phyloP scores from a whole-genome alignment of 2,329 filamentous ascomycete species.

The Pseudogymnoascus sp. region DNA sequence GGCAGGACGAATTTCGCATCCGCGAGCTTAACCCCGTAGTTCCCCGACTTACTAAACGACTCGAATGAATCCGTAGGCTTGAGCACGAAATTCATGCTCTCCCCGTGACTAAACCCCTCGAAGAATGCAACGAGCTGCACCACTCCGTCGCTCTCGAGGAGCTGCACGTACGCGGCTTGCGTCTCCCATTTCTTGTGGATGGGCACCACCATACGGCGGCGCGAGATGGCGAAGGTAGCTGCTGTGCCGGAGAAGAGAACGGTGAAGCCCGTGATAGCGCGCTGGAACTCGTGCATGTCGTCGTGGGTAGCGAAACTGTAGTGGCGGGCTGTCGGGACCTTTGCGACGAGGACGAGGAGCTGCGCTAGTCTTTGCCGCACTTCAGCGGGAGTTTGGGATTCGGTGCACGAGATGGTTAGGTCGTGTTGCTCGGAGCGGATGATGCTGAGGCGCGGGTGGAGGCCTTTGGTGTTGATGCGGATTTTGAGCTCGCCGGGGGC shows the following conservation, averaged over 20 bases:
- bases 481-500: conserved; percentile 65
- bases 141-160: conserved; percentile 68
- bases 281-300: conserved; percentile 72
- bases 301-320: conserved; percentile 58
- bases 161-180: conserved; percentile 67
- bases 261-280: conserved; percentile 68
- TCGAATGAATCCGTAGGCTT: conserved; percentile 82
- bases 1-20: conserved; percentile 89
- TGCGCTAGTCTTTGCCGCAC: conserved; percentile 54
- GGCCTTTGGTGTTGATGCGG: conserved; percentile 40
- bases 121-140: conserved; percentile 80
- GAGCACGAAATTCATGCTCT: conserved; percentile 81
- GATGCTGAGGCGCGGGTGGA: conserved; percentile 55
- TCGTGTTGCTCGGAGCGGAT: conserved; percentile 69
- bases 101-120: conserved; percentile 76
- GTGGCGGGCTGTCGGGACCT: conserved; percentile 49
- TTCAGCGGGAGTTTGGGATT: conserved; percentile 55
- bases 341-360: conserved; percentile 34
- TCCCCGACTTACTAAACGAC: conserved; percentile 53
- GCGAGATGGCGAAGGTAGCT: conserved; percentile 69
- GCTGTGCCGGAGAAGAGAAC: conserved; percentile 70
- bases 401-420: conserved; percentile 66
- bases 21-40: conserved; percentile 68
- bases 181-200: conserved; percentile 95
- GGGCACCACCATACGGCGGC: conserved; percentile 79